Conservation (phyloP, 1,139 yeast genomes). For the Pneumocystis sp. region DNA sequence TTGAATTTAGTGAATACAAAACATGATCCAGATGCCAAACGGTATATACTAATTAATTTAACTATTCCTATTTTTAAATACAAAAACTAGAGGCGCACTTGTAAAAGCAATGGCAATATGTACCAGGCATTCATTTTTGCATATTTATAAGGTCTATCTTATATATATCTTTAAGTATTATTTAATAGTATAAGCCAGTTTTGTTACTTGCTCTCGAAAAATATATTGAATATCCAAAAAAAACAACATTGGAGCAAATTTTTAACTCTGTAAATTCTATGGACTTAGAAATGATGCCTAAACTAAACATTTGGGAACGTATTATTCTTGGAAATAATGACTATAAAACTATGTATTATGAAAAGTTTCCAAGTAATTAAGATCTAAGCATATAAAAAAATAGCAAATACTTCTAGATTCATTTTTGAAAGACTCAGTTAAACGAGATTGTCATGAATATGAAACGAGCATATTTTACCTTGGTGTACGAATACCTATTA, state of each 20-base stretch:
- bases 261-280: slow-evolving; percentile 29
- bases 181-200: slow-evolving; percentile 28
- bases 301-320: slow-evolving; percentile 20
- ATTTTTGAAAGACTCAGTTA: background rate
- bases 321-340: slow-evolving; percentile 22
- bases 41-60: background rate
- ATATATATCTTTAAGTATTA: background rate
- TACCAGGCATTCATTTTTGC: slow-evolving; percentile 38
- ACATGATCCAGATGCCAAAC: slow-evolving; percentile 31
- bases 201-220: slow-evolving; percentile 40
- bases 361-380: slow-evolving; percentile 18
- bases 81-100: slow-evolving; percentile 33
- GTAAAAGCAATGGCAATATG: slow-evolving; percentile 43
- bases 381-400: background rate
- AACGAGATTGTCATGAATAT: slow-evolving; percentile 22
- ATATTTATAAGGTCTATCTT: slow-evolving; percentile 30
- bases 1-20: slow-evolving; percentile 44
- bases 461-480: slow-evolving; percentile 22
- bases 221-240: slow-evolving; percentile 21
- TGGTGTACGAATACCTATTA: slow-evolving; percentile 24
- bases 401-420: background rate
- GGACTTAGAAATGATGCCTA: slow-evolving; percentile 23
- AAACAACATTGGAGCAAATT: slow-evolving; percentile 22
- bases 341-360: slow-evolving; percentile 21
- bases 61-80: background rate